A percentile compares a stretch with the other conserved stretches of the same genome.
Evolutionary conservation across 192 early-diverging fungal species (phyloP).

Genomic region (Linnemannia zychae): DNA sequence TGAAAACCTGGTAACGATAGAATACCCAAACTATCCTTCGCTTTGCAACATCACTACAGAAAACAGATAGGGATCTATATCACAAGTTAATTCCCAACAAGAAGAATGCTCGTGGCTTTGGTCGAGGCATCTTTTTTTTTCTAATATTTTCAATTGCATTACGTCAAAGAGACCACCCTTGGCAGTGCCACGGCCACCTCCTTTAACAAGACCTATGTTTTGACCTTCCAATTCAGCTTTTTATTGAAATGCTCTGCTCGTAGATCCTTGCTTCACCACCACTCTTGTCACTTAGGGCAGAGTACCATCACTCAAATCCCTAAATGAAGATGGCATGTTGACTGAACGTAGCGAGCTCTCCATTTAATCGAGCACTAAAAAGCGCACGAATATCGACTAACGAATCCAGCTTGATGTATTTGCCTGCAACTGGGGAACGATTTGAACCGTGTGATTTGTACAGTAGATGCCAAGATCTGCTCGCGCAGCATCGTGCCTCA

Average conservation of each 20-base stretch:
- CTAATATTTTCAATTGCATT: constrained; percentile 12
- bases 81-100: constrained; percentile 12
- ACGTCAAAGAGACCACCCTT: constrained; percentile 11
- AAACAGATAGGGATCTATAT: constrained; percentile 19
- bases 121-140: constrained; percentile 9
- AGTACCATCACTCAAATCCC: constrained; percentile 15
- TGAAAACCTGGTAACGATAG: constrained; percentile 19
- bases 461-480: constrained; percentile 6
- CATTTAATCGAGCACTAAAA: constrained; percentile 5
- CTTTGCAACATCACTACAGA: constrained; percentile 16
- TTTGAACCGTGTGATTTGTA: constrained; percentile 18
- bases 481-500: constrained; percentile 11
- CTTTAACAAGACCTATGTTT: constrained; percentile 13
- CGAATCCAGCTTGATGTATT: constrained; percentile 4
- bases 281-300: constrained; percentile 12
- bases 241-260: constrained; percentile 18
- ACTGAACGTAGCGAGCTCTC: constrained; percentile 8
- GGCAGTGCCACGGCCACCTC: constrained; percentile 1
- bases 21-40: constrained; percentile 18
- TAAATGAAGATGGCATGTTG: constrained; percentile 5
- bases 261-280: constrained; percentile 6
- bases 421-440: constrained; percentile 4
- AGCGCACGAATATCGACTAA: constrained; percentile 13
- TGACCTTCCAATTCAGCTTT: constrained; percentile 11
- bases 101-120: constrained; percentile 2